A percentile compares a stretch with the other conserved stretches of the same genome.
Conservation (phyloP, 1,139 yeast species). For the Yamadazyma taylorii region DNA sequence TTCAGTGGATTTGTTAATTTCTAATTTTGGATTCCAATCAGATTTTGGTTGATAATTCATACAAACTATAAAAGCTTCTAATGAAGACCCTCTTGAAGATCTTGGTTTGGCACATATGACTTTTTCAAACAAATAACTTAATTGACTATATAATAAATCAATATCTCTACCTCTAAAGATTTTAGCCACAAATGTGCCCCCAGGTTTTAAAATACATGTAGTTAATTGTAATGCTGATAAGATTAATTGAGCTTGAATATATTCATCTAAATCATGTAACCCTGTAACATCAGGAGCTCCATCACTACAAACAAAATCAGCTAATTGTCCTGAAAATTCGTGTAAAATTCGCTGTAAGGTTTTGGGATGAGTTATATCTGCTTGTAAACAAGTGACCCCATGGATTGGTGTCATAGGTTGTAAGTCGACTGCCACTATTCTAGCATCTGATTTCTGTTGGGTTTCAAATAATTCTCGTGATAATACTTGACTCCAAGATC, state of each 20-base stretch:
- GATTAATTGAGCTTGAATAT: constrained; percentile 91
- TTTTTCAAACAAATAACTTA: constrained; percentile 77
- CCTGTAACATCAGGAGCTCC: constrained; percentile 99
- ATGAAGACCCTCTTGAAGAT: constrained; percentile 88
- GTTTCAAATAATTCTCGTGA: constrained; percentile 61
- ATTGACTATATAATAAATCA: constrained; percentile 84
- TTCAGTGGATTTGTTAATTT: constrained; percentile 64
- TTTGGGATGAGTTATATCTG: constrained; percentile 94
- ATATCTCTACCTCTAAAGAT: constrained; percentile 95
- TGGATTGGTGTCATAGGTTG: constrained; percentile 97
- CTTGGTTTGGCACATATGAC: constrained; percentile 96
- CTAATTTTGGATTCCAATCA: constrained; percentile 75
- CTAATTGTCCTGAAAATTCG: constrained; percentile 85
- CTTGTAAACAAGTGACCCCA: constrained; percentile 86
- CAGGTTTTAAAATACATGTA: constrained; percentile 80
- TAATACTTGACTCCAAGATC: constrained; percentile 98
- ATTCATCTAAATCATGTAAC: constrained; percentile 92
- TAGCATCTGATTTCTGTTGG: constrained; percentile 45
- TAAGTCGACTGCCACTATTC: constrained; percentile 89
- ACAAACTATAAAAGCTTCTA: constrained; percentile 93
- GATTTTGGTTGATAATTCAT: constrained; percentile 78
- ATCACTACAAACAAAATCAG: constrained; percentile 94
- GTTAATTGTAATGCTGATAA: constrained; percentile 89
- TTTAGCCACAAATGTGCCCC: constrained; percentile 94
- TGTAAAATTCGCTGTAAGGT: constrained; percentile 74